phyloP scores from a whole-genome alignment of 75 land plant genomes.

The Sequoiadendron giganteum region DNA sequence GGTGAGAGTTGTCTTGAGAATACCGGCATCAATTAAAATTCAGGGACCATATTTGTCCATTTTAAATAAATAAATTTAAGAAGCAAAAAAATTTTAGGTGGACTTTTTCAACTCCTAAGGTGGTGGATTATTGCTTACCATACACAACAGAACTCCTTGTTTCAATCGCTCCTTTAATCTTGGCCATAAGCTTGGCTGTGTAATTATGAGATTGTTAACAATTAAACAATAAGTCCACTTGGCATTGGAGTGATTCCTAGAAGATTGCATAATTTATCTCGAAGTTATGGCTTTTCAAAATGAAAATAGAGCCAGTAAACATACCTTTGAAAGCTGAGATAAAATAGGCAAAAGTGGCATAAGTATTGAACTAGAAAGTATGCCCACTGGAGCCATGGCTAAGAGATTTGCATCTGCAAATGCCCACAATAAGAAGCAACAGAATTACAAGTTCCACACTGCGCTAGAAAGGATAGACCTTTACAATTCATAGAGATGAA shows the following conservation, averaged over 20 bases:
- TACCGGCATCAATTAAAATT: not conserved
- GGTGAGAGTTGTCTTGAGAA: not conserved
- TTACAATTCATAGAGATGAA: not conserved
- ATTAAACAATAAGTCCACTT: not conserved
- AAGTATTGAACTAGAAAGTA: conserved; percentile 38
- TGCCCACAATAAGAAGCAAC: not conserved
- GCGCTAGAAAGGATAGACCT: not conserved
- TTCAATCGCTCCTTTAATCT: conserved; percentile 22
- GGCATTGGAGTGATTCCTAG: not conserved
- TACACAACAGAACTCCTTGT: conserved; percentile 26
- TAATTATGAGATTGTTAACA: not conserved
- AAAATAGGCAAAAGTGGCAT: conserved; percentile 42
- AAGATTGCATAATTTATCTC: not conserved
- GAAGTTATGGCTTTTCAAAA: not conserved
- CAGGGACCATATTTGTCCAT: not conserved
- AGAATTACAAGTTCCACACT: not conserved
- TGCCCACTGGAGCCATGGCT: conserved; percentile 57
- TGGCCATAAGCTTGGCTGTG: conserved; percentile 29
- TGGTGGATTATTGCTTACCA: conserved; percentile 13
- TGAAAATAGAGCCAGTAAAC: not conserved
- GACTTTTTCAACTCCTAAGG: not conserved
- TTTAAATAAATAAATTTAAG: not conserved
- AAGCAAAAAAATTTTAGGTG: not conserved
- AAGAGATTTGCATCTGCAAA: conserved; percentile 47
- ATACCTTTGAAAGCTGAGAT: conserved; percentile 34